Base-by-base conservation (phyloP, 352 stramenopile genomes). In the Pythium brachiatum region DNA sequence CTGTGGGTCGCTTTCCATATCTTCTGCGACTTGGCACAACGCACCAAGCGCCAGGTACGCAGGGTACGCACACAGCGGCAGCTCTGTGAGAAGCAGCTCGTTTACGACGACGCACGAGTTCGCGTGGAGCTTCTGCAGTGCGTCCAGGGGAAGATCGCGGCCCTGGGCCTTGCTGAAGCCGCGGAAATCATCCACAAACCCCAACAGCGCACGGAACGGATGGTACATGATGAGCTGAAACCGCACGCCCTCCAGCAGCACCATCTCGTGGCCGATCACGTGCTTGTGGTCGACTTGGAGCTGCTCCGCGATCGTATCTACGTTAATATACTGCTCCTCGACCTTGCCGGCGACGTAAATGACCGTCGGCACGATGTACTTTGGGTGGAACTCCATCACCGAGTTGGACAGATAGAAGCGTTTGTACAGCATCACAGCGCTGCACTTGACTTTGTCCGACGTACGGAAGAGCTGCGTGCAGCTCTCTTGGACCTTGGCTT, bases 171-270 rank as follows among this genome's bases (percentile, higher is more conserved):
- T 95, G 34, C 70, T 67, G 18, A 84, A 92, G 7, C 72, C 78
- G 0, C 86, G 83, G 46, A 96, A 89, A 53, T 94, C 83, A 39
- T 94, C 86, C 44, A 96, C 73, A 67, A 96, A 95, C 20, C 84
- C 88, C 25, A 91, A 50, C 13, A 95, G 64, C 13, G 86, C 61
- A 41, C 88, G 88, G 66, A 94, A 94, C 34, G 88, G 88, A 54
- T 95, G 84, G 57, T 94, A 95, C 81, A 95, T 92, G 63, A 94
- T 91, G 4, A 96, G 73, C 65, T 96, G 85, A 60, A 96, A 96
- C 46, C 86, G 85, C 52, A 94, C 83, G 5, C 88, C 87, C 53
- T 94, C 86, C 3, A 96, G 73, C 43, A 96, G 74, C 7, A 89
- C 66, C 83, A 96, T 96, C 66, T 96, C 88, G 46, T 94, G 82